phyloP scores from a whole-genome alignment of 257 asterid genomes.

The Nemophila menziesii region DNA sequence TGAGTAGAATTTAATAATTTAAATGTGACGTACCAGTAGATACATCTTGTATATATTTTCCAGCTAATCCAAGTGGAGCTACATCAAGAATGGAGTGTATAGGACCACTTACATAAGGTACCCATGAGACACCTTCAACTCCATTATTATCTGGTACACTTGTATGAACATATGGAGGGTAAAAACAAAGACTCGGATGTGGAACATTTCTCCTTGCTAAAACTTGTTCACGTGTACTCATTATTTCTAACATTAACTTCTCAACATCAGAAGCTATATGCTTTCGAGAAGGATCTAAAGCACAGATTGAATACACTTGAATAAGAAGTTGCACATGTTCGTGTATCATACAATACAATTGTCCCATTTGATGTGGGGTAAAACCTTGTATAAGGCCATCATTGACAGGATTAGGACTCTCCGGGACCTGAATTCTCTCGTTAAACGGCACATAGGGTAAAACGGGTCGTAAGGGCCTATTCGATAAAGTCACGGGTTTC shows the following conservation, averaged over 20 bases:
- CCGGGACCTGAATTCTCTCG: conserved; percentile 30
- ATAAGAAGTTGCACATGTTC: conserved; percentile 90
- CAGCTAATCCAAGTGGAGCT: conserved; percentile 75
- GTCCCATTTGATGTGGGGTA: conserved; percentile 87
- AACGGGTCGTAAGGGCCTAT: conserved; percentile 68
- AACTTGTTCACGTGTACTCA: conserved; percentile 40
- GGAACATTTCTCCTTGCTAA: conserved; percentile 53
- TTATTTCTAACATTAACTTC: conserved; percentile 52
- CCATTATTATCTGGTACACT: conserved; percentile 36
- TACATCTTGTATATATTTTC: conserved; percentile 63
- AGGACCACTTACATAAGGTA: conserved; percentile 56
- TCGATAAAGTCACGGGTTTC: conserved; percentile 37
- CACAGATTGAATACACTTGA: conserved; percentile 77
- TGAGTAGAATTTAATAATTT: not conserved
- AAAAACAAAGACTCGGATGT: conserved; percentile 67
- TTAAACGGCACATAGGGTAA: conserved; percentile 53
- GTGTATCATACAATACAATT: conserved; percentile 75
- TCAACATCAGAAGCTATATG: conserved; percentile 53
- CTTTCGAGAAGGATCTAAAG: conserved; percentile 62
- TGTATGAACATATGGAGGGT: conserved; percentile 55
- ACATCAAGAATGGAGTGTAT: conserved; percentile 70
- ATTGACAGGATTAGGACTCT: conserved; percentile 31
- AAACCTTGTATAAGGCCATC: conserved; percentile 55
- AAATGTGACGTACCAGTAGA: conserved; percentile 42
- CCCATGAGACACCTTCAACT: conserved; percentile 36